Conservation (phyloP, 2,329 filamentous ascomycete species). For the Botrytis galanthina region DNA sequence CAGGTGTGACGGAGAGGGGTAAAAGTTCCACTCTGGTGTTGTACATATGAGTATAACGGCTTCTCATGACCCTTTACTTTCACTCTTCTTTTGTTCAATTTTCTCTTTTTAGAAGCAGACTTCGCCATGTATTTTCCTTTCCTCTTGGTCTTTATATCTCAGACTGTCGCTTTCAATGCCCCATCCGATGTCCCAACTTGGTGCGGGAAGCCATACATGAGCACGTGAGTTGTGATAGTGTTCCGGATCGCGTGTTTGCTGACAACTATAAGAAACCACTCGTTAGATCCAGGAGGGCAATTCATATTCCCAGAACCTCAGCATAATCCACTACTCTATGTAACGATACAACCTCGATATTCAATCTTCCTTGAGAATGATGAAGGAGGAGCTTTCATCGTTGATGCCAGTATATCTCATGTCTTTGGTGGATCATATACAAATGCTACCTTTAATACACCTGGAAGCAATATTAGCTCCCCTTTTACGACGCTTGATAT, state of each 20-base stretch:
- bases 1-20: slow-evolving; percentile 17
- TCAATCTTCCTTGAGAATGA: slow-evolving; percentile 48
- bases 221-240: slow-evolving; percentile 36
- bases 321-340: slow-evolving; percentile 41
- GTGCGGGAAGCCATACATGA: slow-evolving; percentile 48
- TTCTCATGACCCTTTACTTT: background rate
- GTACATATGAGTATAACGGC: background rate
- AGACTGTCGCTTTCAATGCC: slow-evolving; percentile 28
- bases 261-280: slow-evolving; percentile 41
- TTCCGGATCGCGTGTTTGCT: background rate
- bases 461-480: slow-evolving; percentile 21
- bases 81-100: background rate
- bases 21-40: background rate
- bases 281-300: slow-evolving; percentile 49
- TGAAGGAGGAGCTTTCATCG: slow-evolving; percentile 41
- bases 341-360: slow-evolving; percentile 48
- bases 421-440: slow-evolving; percentile 40
- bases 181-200: slow-evolving; percentile 31
- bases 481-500: slow-evolving; percentile 30
- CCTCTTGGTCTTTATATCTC: background rate
- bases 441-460: slow-evolving; percentile 28
- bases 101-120: background rate
- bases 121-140: background rate
- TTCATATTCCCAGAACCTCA: slow-evolving; percentile 44
- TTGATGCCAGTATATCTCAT: slow-evolving; percentile 44